phyloP scores from a whole-genome alignment of 305 asterid genomes.

The Fraxinus dipetala region DNA sequence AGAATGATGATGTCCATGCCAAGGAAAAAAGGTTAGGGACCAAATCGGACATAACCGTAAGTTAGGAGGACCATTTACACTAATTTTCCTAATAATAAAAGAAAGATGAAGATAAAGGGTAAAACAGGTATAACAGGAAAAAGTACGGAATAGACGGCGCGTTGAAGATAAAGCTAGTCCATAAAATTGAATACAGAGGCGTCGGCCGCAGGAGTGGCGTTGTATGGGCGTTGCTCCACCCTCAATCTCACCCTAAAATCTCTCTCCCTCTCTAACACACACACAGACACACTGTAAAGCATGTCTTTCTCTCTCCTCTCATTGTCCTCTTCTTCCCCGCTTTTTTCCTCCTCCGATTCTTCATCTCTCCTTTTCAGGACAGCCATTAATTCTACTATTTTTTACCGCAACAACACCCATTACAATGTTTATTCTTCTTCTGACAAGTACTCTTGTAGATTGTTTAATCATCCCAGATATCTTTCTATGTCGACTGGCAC shows the following conservation, averaged over 20 bases:
- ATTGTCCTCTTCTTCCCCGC: conserved; percentile 30
- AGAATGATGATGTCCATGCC: background rate
- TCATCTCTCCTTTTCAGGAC: conserved; percentile 28
- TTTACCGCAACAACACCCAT: conserved; percentile 22
- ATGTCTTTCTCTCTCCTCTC: conserved; percentile 42
- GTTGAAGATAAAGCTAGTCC: background rate
- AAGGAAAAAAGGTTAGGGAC: background rate
- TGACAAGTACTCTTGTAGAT: conserved; percentile 1
- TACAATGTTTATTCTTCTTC: conserved; percentile 2
- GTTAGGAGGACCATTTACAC: background rate
- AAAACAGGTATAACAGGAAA: background rate
- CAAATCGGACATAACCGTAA: background rate
- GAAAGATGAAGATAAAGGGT: background rate
- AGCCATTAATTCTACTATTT: conserved; percentile 17
- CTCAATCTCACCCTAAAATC: background rate
- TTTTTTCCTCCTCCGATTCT: conserved; percentile 27
- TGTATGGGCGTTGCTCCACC: conserved; percentile 3
- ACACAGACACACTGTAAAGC: background rate
- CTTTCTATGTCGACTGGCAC: conserved; percentile 44
- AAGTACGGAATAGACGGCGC: background rate
- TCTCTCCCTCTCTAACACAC: background rate
- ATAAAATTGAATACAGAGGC: background rate
- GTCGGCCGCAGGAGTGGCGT: background rate
- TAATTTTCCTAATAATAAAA: background rate
- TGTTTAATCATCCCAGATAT: conserved; percentile 10